Conservation (phyloP, 257 asterid species). For the Solanum appendiculatum region DNA sequence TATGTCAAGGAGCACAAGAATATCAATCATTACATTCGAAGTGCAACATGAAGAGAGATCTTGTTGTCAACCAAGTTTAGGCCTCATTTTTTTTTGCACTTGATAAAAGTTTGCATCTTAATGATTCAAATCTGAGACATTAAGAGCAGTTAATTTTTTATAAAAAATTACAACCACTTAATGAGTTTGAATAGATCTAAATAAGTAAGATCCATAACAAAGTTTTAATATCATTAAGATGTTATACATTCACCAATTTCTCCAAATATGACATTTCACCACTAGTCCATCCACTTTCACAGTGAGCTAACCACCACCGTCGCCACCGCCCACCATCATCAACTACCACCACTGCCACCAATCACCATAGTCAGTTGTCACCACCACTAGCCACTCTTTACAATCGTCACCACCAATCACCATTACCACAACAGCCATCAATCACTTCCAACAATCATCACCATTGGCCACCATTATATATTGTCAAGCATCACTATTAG, state of each 20-base stretch:
- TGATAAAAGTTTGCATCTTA: not conserved
- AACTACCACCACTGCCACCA: not conserved
- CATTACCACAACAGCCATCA: not conserved
- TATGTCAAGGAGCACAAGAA: slow-evolving; percentile 37
- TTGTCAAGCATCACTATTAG: not conserved
- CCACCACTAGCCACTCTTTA: not conserved
- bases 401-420: not conserved
- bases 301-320: not conserved
- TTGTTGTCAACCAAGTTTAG: not conserved
- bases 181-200: not conserved
- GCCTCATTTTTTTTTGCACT: not conserved
- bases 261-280: not conserved
- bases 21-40: not conserved
- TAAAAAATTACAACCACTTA: not conserved
- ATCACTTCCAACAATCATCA: not conserved
- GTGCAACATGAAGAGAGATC: not conserved
- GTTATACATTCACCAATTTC: not conserved
- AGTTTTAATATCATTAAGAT: not conserved
- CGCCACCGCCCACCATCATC: not conserved
- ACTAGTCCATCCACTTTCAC: not conserved
- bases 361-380: not conserved
- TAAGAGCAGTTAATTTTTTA: not conserved
- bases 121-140: not conserved
- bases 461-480: not conserved
- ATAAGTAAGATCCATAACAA: too few relatives aligned